These are phyloP conservation scores for Fraxinus baroniana DNA, from an alignment of 305 asterid genomes.

Conservation along the genomic window DNA sequence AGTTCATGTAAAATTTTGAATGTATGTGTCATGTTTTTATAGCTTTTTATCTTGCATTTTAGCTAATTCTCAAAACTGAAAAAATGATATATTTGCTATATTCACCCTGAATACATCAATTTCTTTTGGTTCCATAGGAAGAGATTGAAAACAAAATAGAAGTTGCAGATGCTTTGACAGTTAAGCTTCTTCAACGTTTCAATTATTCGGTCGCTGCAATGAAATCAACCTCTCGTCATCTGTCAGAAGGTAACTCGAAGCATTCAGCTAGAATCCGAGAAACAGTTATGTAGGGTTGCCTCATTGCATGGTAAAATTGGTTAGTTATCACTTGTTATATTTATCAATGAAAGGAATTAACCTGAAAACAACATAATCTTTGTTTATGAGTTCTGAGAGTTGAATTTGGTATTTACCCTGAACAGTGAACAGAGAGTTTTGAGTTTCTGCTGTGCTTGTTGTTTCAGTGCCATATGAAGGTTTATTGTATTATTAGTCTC, in stretches of 20 bases:
- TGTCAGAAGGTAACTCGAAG: conserved; percentile 69
- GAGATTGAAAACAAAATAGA: conserved; percentile 87
- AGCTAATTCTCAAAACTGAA: conserved; percentile 2
- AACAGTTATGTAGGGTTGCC: not conserved
- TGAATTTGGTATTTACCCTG: conserved; percentile 4
- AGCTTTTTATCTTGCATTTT: conserved; percentile 17
- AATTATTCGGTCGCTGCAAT: conserved; percentile 81
- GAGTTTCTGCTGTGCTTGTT: conserved; percentile 6
- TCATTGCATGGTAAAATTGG: conserved; percentile 10
- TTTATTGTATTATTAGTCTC: not conserved
- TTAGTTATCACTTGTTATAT: not conserved
- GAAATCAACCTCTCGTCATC: conserved; percentile 78
- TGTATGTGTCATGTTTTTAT: conserved; percentile 9
- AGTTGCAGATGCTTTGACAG: conserved; percentile 87
- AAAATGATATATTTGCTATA: conserved; percentile 17
- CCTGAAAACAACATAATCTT: conserved; percentile 4
- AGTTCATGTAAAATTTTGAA: conserved; percentile 4
- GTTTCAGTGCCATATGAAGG: not conserved
- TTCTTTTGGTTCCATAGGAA: conserved; percentile 46
- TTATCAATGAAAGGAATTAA: not conserved
- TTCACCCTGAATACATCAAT: not conserved
- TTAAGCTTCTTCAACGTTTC: conserved; percentile 90
- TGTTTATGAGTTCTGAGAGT: not conserved
- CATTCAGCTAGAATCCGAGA: conserved; percentile 1
- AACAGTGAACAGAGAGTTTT: conserved; percentile 1